Base-by-base conservation (phyloP, 805 yeast species). In the Debaryomyces maramus region DNA sequence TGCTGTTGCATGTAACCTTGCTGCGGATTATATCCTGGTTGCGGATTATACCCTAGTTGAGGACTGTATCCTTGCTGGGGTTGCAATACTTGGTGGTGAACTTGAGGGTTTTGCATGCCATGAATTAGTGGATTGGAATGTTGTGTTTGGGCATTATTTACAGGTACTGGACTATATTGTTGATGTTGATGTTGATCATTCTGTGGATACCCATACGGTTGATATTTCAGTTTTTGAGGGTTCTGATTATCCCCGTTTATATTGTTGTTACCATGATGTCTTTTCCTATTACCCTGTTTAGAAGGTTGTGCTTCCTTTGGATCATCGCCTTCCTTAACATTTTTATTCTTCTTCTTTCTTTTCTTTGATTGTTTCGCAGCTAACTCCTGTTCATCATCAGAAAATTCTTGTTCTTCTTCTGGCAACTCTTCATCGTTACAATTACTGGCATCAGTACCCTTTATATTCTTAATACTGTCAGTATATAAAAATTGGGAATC, bases 391-490 rank as follows among this genome's bases (percentile, higher is more conserved):
- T 91, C 98, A 61, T 93, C 98, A 59, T 93, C 98, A 1, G 97
- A 87, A 50, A 83, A 91, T 57, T 91, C 98, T 59, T 88, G 95
- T 59, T 93, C 98, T 21, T 86, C 95, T 50, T 82, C 89, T 0
- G 96, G 88, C 21, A 91, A 63, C 55, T 93, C 99, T 64, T 93
- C 98, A 60, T 93, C 99, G 58, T 88, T 85, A 60, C 88, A 83
- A 52, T 93, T 93, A 54, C 95, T 85, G 0, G 99, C 99, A 66
- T 93, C 99, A 1, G 89, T 83, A 17, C 98, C 99, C 53, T 84
- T 90, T 14, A 81, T 43, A 16, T 73, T 66, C 51, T 80, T 86
- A 40, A 90, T 73, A 17, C 78, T 65, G 37, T 84, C 85, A 0
- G 98, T 91, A 47, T 81, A 79, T 6, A 85, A 70, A 63, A 89